Percentiles rank a stretch among this genome's conserved stretches.
These are phyloP conservation scores for Cairneyella variabilis DNA, from an alignment of 495 filamentous ascomycete genomes.

Conservation along the genomic window DNA sequence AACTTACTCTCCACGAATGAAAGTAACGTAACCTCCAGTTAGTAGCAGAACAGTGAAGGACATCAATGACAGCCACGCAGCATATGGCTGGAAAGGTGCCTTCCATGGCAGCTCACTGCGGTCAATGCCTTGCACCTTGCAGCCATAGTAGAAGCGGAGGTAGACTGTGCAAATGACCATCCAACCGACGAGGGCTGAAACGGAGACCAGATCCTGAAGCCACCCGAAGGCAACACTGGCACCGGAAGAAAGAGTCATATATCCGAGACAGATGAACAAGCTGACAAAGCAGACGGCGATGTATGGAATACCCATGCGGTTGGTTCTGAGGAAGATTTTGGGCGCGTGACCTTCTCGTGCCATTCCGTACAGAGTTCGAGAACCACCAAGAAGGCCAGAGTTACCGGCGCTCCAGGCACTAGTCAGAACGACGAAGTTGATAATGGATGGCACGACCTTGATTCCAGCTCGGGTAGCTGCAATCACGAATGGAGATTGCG, in stretches of 20 bases:
- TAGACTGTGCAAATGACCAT: slow-evolving; percentile 51
- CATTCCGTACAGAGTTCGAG: slow-evolving; percentile 67
- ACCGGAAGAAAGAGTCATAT: slow-evolving; percentile 62
- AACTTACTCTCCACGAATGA: slow-evolving; percentile 18
- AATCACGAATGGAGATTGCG: slow-evolving; percentile 63
- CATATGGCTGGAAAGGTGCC: slow-evolving; percentile 57
- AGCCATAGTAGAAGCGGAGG: slow-evolving; percentile 52
- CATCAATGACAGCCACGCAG: slow-evolving; percentile 53
- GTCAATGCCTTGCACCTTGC: slow-evolving; percentile 52
- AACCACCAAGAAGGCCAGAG: slow-evolving; percentile 67
- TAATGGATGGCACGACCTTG: slow-evolving; percentile 62
- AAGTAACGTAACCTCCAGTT: slow-evolving; percentile 19
- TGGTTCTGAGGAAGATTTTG: slow-evolving; percentile 49
- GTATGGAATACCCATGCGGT: slow-evolving; percentile 56
- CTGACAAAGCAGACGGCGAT: slow-evolving; percentile 51
- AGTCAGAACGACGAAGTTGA: slow-evolving; percentile 71
- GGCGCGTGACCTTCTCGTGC: slow-evolving; percentile 64
- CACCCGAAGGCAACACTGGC: slow-evolving; percentile 56
- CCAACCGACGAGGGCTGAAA: slow-evolving; percentile 59
- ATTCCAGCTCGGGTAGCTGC: slow-evolving; percentile 61
- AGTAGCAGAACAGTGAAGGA: slow-evolving; percentile 46
- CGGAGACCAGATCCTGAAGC: slow-evolving; percentile 55
- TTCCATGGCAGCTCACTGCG: slow-evolving; percentile 53
- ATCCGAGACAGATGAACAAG: slow-evolving; percentile 55
- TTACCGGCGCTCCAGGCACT: slow-evolving; percentile 67